Evolutionary conservation across 441 rosid species (phyloP).

Genomic region (Populus hybrid): DNA sequence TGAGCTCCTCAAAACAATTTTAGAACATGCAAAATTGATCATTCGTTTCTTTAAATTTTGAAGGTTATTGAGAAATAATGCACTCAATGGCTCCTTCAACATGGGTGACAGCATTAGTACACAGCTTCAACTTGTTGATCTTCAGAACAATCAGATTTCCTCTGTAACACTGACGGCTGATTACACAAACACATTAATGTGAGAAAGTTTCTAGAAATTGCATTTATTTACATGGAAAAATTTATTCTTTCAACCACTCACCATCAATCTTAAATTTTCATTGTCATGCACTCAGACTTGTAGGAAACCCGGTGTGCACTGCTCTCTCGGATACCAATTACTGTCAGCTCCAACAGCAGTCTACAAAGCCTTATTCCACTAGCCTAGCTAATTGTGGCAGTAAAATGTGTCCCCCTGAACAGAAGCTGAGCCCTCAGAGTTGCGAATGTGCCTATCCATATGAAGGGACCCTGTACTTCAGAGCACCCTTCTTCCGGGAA

Average conservation of each 20-base stretch:
- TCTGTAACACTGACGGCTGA: conserved; percentile 61
- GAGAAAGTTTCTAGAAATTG: conserved; percentile 20
- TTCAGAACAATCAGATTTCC: conserved; percentile 74
- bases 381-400: conserved; percentile 78
- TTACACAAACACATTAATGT: conserved; percentile 62
- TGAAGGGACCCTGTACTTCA: conserved; percentile 81
- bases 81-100: conserved; percentile 61
- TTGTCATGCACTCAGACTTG: conserved; percentile 46
- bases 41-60: conserved; percentile 7
- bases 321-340: conserved; percentile 62
- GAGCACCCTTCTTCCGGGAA: conserved; percentile 81
- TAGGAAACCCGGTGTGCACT: conserved; percentile 84
- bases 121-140: conserved; percentile 68
- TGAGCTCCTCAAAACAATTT: neutral
- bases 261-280: conserved; percentile 13
- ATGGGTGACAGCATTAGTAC: conserved; percentile 60
- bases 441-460: conserved; percentile 92
- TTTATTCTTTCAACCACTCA: neutral
- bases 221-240: neutral
- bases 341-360: conserved; percentile 62
- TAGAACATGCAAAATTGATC: conserved; percentile 7
- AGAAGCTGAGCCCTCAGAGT: conserved; percentile 88
- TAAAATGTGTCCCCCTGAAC: conserved; percentile 63
- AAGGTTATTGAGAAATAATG: conserved; percentile 77
- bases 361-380: conserved; percentile 61